Percentiles rank a stretch among this genome's conserved stretches.
These are phyloP conservation scores for Hawksworthiomyces lignivorus DNA, from an alignment of 2,329 filamentous ascomycete genomes.

Conservation along the genomic window DNA sequence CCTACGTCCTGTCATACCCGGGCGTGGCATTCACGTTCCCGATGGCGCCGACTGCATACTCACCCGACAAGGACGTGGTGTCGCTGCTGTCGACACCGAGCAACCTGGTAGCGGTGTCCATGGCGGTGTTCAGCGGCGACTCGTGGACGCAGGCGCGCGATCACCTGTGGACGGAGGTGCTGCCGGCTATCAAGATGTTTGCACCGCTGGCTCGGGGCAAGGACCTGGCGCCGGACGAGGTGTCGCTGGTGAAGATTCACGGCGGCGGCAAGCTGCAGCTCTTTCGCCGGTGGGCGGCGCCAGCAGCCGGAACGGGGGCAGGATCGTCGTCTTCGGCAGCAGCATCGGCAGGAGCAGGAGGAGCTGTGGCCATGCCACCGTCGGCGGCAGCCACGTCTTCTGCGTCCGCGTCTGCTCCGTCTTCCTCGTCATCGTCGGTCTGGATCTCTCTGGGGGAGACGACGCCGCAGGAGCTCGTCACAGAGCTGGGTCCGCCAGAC, in stretches of 20 bases:
- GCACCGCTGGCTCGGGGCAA: constrained; percentile 61
- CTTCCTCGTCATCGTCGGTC: constrained; percentile 32
- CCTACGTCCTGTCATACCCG: constrained; percentile 88
- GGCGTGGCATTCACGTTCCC: constrained; percentile 91
- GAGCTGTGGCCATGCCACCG: not conserved
- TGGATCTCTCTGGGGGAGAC: constrained; percentile 76
- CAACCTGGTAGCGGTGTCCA: constrained; percentile 68
- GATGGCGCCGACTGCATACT: constrained; percentile 66
- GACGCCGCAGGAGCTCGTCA: constrained; percentile 82
- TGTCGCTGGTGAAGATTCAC: constrained; percentile 71
- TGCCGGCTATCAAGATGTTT: constrained; percentile 67
- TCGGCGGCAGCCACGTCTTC: not conserved
- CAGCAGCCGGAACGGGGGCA: no score
- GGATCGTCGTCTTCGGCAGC: not conserved
- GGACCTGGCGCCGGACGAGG: constrained; percentile 79
- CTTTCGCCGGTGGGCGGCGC: constrained; percentile 57
- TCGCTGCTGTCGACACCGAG: constrained; percentile 73
- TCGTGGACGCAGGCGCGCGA: constrained; percentile 83
- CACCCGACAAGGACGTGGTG: constrained; percentile 71
- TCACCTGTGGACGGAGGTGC: constrained; percentile 65
- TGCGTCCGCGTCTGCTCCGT: not conserved
- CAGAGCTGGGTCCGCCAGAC: constrained; percentile 86
- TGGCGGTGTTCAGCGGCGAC: constrained; percentile 84
- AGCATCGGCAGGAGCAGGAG: not conserved
- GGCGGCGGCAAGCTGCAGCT: constrained; percentile 75